Percentiles rank a stretch among this genome's conserved stretches.
phyloP scores from a whole-genome alignment of 345 rosid species.

The Eucalyptus pauciflora region DNA sequence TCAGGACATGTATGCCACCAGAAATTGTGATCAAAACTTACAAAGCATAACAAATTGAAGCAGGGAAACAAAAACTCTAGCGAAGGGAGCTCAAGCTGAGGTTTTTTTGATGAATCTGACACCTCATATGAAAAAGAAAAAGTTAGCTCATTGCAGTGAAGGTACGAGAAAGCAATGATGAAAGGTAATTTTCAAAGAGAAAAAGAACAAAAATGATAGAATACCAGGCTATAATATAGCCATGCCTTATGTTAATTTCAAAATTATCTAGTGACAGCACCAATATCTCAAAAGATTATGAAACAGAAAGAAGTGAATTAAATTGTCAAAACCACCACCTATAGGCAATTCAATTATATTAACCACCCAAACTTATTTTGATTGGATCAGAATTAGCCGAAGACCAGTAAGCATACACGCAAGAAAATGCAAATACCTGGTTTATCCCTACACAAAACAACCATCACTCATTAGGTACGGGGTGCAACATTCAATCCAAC shows the following conservation, averaged over 20 bases:
- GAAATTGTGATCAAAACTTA: slow-evolving; percentile 21
- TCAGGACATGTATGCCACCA: slow-evolving; percentile 3
- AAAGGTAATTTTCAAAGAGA: neutral
- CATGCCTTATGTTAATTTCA: neutral
- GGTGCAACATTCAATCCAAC: neutral
- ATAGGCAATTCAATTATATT: neutral
- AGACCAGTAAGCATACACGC: neutral
- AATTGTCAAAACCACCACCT: neutral
- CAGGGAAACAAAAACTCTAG: slow-evolving; percentile 51
- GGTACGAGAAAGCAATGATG: neutral
- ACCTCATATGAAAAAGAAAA: slow-evolving; percentile 31
- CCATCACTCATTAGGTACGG: neutral
- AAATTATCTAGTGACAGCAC: neutral
- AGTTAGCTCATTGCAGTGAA: slow-evolving; percentile 23
- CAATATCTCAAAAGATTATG: neutral
- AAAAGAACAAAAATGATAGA: neutral
- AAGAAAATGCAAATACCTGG: neutral
- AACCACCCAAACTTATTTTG: neutral
- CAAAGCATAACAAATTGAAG: slow-evolving; percentile 48
- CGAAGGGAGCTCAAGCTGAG: slow-evolving; percentile 54
- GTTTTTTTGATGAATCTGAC: slow-evolving; percentile 57
- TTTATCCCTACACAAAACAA: neutral
- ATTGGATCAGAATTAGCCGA: neutral
- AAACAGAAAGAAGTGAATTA: neutral
- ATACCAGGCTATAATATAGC: neutral